Conservation (phyloP, 2,329 filamentous ascomycete genomes). For the Botryotinia globosa region DNA sequence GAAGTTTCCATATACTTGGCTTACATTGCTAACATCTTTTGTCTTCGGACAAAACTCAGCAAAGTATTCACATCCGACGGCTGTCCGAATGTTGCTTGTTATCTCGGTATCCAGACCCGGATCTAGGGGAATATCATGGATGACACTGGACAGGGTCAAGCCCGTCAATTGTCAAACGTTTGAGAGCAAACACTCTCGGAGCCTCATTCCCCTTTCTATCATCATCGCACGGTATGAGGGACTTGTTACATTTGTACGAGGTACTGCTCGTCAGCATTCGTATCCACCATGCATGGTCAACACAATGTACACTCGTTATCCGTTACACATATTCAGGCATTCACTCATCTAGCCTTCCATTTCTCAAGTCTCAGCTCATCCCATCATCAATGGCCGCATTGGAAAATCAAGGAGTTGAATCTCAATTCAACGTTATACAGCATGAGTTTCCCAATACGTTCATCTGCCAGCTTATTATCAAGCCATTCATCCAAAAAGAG, state of each 20-base stretch:
- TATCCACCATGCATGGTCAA: background rate
- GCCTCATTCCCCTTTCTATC: background rate
- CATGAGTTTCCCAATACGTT: background rate
- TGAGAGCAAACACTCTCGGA: background rate
- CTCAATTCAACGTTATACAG: conserved; percentile 6
- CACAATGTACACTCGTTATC: background rate
- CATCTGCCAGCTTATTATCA: conserved; percentile 5
- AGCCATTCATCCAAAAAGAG: conserved; percentile 1
- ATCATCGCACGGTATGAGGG: background rate
- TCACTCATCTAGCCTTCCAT: background rate
- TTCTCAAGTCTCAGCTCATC: conserved; percentile 19
- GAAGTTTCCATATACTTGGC: background rate
- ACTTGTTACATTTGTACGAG: background rate
- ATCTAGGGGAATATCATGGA: background rate
- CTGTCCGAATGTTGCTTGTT: background rate
- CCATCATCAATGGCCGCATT: background rate
- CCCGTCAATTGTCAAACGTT: background rate
- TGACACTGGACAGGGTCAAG: background rate
- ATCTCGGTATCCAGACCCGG: conserved; percentile 8
- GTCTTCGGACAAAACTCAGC: background rate
- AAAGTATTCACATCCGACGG: background rate
- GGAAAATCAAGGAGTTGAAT: background rate
- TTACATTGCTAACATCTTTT: background rate
- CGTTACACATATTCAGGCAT: background rate
- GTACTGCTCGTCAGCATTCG: conserved; percentile 11